Evolutionary conservation across 768 basidiomycete species (phyloP), one percentile per base, ranked within the genome.

Genomic region (Lactarius akahatsu): DNA sequence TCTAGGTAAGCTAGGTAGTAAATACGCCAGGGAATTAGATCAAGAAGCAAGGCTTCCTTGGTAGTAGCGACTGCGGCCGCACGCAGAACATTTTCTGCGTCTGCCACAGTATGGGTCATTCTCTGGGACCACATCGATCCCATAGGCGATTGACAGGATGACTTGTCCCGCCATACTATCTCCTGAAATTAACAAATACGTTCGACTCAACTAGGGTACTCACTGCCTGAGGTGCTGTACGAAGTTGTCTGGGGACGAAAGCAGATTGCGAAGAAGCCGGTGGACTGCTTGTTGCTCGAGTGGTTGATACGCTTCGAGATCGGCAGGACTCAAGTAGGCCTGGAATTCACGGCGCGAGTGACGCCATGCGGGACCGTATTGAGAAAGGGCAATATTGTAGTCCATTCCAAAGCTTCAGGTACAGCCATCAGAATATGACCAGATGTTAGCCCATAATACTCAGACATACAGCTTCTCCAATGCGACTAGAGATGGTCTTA

Each of bases 221-320:
- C 56, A 57, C 56, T 57, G 56, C n/a, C 56, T 57, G 18, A 57
- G 32, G 56, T 57, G 56, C 32, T 43, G 59, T 23, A 10, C 23
- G 16, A 28, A 40, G 18, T 38, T 16, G 4, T 45, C 40, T 43
- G 59, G 59, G 23, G 26, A 52, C 1, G 50, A 52, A 23, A 52
- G 50, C 2, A 52, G 50, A 13, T 52, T 52, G 5, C 50, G 50
- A 26, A 52, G 50, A 52, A 52, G 50, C 7, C 50, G 4, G 50
- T 52, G 26, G 13, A 26, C 26, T 1, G 59, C 59, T 26, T 15
- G 38, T 40, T 26, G 1, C 18, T 60, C 59, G 16, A 34, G 38
- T 5, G 59, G 59, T 20, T 13, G 34, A 2, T 60, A 60, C 15
- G 4, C 23, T 2, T 55, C 11, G 9, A 36, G 30, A 6, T 20